These are phyloP conservation scores for Pholiota adiposa DNA, from an alignment of 1,284 basidiomycete genomes.

Conservation along the genomic window DNA sequence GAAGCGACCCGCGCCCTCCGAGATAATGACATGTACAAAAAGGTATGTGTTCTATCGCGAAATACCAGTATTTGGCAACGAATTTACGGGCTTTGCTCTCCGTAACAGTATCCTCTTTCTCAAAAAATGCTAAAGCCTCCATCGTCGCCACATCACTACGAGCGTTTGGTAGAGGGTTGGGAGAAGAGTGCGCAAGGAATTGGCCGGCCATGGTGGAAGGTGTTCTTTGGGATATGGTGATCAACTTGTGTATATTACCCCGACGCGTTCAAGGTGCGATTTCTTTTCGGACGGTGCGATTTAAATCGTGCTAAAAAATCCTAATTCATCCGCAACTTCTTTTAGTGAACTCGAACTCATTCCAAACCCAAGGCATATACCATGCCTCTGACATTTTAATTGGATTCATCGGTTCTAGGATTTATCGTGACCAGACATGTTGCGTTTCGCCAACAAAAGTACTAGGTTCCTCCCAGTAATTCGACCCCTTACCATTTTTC, in stretches of 20 bases:
- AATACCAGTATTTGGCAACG: conserved; percentile 8
- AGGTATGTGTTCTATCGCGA: conserved; percentile 40
- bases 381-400: background rate
- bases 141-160: conserved; percentile 73
- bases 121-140: conserved; percentile 65
- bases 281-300: too few species aligned
- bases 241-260: background rate
- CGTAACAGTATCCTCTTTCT: conserved; percentile 63
- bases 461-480: too few species aligned
- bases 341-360: too few species aligned
- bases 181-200: conserved; percentile 77
- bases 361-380: too few species aligned
- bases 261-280: background rate
- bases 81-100: too few species aligned
- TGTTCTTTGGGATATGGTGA: conserved; percentile 78
- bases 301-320: too few species aligned
- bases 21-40: conserved; percentile 57
- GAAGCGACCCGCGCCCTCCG: conserved; percentile 56
- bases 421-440: too few species aligned
- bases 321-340: too few species aligned
- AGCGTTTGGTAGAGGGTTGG: conserved; percentile 69
- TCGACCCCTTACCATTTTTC: too few species aligned
- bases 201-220: conserved; percentile 78
- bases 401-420: background rate
- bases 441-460: too few species aligned